These are phyloP conservation scores for Aspergillus olivimuriae DNA, from an alignment of 495 filamentous ascomycete species.

Conservation along the genomic window DNA sequence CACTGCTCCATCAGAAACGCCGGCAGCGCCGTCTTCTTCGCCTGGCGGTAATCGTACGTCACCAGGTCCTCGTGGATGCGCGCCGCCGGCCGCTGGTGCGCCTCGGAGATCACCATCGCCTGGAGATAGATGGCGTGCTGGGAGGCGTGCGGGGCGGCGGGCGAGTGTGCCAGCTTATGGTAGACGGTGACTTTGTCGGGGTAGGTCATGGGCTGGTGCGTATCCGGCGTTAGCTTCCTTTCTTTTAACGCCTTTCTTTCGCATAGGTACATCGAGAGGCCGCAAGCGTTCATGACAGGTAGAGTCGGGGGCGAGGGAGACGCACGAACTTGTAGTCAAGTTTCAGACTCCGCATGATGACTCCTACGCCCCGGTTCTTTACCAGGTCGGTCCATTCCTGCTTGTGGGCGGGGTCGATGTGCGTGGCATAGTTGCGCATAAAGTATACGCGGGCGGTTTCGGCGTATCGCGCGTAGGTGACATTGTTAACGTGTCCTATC, in stretches of 20 bases:
- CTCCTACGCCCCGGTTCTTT: constrained; percentile 56
- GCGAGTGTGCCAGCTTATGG: constrained; percentile 65
- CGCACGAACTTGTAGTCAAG: constrained; percentile 89
- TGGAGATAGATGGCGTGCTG: constrained; percentile 51
- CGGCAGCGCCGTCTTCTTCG: constrained; percentile 48
- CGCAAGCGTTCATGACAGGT: constrained; percentile 1
- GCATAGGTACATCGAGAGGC: too few relatives aligned
- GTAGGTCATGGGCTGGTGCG: constrained; percentile 70
- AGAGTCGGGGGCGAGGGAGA: too few relatives aligned
- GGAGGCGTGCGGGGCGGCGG: constrained; percentile 27
- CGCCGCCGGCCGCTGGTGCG: constrained; percentile 70
- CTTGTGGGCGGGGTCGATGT: constrained; percentile 60
- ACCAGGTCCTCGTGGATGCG: constrained; percentile 76
- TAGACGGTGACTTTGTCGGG: constrained; percentile 85
- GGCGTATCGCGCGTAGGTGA: constrained; percentile 76
- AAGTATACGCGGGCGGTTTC: constrained; percentile 82
- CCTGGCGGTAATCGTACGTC: constrained; percentile 71
- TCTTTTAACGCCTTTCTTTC: background rate
- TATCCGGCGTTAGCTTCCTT: too few relatives aligned
- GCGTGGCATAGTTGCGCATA: constrained; percentile 65
- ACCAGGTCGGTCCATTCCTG: constrained; percentile 66
- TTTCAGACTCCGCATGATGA: constrained; percentile 77
- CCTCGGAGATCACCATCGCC: constrained; percentile 70
- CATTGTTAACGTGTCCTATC: constrained; percentile 87
- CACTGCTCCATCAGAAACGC: constrained; percentile 64